Base-by-base conservation (phyloP, 352 stramenopile species). In the Globisporangium uncinulatum region DNA sequence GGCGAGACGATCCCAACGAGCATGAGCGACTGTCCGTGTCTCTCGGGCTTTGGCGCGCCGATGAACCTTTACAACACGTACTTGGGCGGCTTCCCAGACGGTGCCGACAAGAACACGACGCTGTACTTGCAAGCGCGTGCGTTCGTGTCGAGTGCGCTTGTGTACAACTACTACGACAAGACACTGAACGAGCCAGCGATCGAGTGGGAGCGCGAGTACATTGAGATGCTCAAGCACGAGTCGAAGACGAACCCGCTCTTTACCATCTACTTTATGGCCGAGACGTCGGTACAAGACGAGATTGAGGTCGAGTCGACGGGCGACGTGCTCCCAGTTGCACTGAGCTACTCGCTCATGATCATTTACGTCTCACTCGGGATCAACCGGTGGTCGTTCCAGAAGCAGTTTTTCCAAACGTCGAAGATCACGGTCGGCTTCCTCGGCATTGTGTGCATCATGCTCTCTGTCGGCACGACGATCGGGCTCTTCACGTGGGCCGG, bases 61-160 rank as follows among this genome's bases (percentile, higher is more conserved):
- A 88, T 86, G 78, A 85, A 88, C 51, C 39, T 85, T 59, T 88
- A 86, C 70, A 88, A 83, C 57, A 77, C 75, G 29, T 81, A 83
- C 41, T 54, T 88, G 19, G 78, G 78, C 36, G 69, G 74, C 8
- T 85, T 83, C 44, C 78, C 78, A 6, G 62, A 69, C 8, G 61
- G 54, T 5, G 76, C 78, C 4, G 73, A 82, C 43, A 70, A 46
- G 36, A 86, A 88, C 55, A 76, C 73, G 44, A 74, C 65, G 15
- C 56, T 74, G 50, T 88, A 81, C 54, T 52, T 79, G 6, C 59
- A 88, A 5, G 67, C 71, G 1, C 60, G 57, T 1, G 74, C 78
- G 14, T 66, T 88, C 49, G 69, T 88, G 4, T 77, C 67, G 6
- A 83, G 74, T 15, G 73, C 69, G 21, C 61, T 88, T 50, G 78